Percentiles rank a stretch among this genome's conserved stretches.
These are phyloP conservation scores for Metarhizium album DNA, from an alignment of 2,329 filamentous ascomycete genomes.

Conservation along the genomic window DNA sequence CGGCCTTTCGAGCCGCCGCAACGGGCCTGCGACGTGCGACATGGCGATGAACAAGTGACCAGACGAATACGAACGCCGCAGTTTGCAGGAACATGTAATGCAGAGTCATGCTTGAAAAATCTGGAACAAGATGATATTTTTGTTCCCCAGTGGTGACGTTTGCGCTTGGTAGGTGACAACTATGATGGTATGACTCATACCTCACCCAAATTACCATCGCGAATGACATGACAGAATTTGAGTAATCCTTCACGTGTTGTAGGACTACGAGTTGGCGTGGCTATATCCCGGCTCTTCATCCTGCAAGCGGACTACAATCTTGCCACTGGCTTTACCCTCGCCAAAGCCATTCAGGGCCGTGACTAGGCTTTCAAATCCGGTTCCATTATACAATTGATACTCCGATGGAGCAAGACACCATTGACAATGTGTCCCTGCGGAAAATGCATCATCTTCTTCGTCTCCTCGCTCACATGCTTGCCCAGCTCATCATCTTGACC, in stretches of 20 bases:
- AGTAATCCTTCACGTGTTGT: neutral
- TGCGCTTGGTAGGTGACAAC: too few relatives aligned
- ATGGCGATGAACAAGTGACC: too few relatives aligned
- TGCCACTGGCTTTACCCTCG: conserved; percentile 15
- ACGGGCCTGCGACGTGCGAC: too few relatives aligned
- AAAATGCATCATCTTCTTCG: conserved; percentile 10
- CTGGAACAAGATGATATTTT: too few relatives aligned
- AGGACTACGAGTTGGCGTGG: too few relatives aligned
- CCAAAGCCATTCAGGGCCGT: conserved; percentile 13
- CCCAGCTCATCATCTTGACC: conserved; percentile 11
- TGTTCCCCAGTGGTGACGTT: too few relatives aligned
- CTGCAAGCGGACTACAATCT: conserved; percentile 14
- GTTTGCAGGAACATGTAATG: conserved; percentile 3
- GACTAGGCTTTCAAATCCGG: conserved; percentile 16
- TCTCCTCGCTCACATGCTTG: conserved; percentile 10
- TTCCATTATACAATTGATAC: conserved; percentile 11
- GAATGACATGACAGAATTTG: neutral
- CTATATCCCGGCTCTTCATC: neutral
- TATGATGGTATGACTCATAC: neutral
- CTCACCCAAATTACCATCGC: neutral
- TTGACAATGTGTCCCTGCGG: conserved; percentile 14
- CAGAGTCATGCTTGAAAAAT: neutral
- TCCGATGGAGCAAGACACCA: conserved; percentile 16
- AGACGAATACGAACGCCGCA: neutral
- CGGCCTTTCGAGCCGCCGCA: neutral